Evolutionary conservation across 495 filamentous ascomycete genomes (phyloP).

Genomic region (Margaritispora aquatica): DNA sequence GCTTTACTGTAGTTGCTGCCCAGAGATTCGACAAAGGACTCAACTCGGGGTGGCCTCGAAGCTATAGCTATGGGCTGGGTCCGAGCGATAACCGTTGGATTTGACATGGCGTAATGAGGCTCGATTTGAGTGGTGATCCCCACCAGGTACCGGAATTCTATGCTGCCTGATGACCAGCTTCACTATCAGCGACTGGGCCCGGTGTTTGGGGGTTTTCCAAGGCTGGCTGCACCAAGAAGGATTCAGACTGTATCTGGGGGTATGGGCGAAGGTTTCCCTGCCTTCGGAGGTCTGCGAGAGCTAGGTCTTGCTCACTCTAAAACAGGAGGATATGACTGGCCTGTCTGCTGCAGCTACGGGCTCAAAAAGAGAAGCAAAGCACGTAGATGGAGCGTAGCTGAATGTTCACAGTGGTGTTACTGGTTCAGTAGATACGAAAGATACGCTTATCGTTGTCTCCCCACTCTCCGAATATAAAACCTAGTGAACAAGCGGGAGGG

Average conservation of each 20-base stretch:
- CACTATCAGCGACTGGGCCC: constrained; percentile 16
- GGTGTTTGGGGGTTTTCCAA: constrained; percentile 1
- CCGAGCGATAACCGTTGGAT: constrained; percentile 39
- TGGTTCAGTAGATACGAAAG: constrained; percentile 5
- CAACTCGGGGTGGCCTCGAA: constrained; percentile 37
- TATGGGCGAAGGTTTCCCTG: constrained; percentile 10
- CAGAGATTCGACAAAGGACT: constrained; percentile 12
- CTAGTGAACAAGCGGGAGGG: background rate
- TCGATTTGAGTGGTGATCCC: constrained; percentile 15
- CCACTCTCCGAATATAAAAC: constrained; percentile 17
- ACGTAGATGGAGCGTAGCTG: constrained; percentile 2
- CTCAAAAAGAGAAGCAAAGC: constrained; percentile 14
- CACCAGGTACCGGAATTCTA: constrained; percentile 23
- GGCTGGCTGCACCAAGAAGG: constrained; percentile 14
- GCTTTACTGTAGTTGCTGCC: constrained; percentile 33
- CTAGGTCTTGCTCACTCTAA: background rate
- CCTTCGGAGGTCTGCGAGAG: constrained; percentile 21
- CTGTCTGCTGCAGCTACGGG: background rate
- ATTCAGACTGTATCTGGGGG: constrained; percentile 13
- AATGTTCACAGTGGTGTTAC: constrained; percentile 14
- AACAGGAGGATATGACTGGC: constrained; percentile 1
- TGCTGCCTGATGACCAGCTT: constrained; percentile 20
- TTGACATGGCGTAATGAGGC: constrained; percentile 39
- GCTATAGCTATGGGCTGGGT: constrained; percentile 54
- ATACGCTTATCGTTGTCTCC: constrained; percentile 23